Evolutionary conservation across 2,329 filamentous ascomycete genomes (phyloP).

Genomic region (Orbilia quercus): DNA sequence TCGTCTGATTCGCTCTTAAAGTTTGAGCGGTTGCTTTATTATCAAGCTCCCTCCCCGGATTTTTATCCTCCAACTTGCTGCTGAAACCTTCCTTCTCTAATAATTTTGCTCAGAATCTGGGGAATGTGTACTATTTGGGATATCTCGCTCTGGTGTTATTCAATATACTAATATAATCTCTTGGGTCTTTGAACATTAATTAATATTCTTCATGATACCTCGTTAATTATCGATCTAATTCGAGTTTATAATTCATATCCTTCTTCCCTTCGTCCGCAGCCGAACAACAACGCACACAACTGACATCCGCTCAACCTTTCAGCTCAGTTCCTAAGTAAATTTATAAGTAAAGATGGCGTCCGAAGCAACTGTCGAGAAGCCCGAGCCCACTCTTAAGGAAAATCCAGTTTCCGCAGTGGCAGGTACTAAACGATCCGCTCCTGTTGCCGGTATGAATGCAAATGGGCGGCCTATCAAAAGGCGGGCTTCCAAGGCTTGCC

Average conservation of each 20-base stretch:
- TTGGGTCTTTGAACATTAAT: background rate
- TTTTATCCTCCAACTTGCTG: conserved; percentile 48
- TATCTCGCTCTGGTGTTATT: conserved; percentile 55
- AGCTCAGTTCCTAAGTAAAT: conserved; percentile 1
- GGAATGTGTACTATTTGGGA: conserved; percentile 57
- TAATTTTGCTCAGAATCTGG: conserved; percentile 34
- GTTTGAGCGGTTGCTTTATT: conserved; percentile 53
- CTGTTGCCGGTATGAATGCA: conserved; percentile 69
- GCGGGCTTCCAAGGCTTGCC: conserved; percentile 89
- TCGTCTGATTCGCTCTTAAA: conserved; percentile 44
- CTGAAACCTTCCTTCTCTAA: conserved; percentile 45
- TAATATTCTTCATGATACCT: conserved; percentile 40
- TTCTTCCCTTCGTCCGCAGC: conserved; percentile 46
- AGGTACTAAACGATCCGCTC: conserved; percentile 69
- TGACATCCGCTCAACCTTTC: conserved; percentile 7
- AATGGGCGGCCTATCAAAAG: conserved; percentile 75
- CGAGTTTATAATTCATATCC: conserved; percentile 24
- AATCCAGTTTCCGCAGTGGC: conserved; percentile 21
- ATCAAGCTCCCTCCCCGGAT: conserved; percentile 52
- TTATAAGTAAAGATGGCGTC: conserved; percentile 29
- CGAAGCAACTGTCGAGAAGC: conserved; percentile 27
- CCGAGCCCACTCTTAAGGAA: conserved; percentile 18
- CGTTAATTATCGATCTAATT: conserved; percentile 4
- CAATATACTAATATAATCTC: conserved; percentile 42
- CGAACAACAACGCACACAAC: conserved; percentile 30